Evolutionary conservation across 306 rosid genomes (phyloP).

Genomic region (Mucuna pruriens): DNA sequence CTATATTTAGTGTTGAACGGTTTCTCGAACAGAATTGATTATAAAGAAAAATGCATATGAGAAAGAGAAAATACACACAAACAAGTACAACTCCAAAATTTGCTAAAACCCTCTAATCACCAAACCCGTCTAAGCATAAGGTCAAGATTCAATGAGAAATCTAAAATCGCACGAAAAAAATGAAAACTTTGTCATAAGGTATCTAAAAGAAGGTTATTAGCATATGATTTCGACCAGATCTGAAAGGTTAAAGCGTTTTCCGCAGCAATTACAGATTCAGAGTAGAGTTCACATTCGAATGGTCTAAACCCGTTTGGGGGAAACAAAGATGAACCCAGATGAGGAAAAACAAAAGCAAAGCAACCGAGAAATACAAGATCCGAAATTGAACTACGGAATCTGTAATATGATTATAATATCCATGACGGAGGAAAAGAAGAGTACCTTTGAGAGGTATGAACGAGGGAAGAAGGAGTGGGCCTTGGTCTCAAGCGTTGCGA

Average conservation of each 20-base stretch:
- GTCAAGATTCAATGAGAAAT: neutral
- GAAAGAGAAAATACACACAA: neutral
- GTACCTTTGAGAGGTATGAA: neutral
- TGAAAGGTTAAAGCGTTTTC: neutral
- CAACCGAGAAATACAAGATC: neutral
- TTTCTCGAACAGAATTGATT: neutral
- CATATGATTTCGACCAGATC: constrained; percentile 34
- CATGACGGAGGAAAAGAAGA: neutral
- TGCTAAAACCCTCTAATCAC: neutral
- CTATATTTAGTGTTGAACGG: neutral
- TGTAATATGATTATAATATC: too few species aligned
- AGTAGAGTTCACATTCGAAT: neutral
- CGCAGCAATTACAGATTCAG: neutral
- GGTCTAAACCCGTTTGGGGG: too few species aligned
- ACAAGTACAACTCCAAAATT: neutral
- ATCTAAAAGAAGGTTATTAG: neutral
- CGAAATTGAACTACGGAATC: too few species aligned
- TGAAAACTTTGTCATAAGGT: neutral
- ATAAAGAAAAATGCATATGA: neutral
- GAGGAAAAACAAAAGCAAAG: neutral
- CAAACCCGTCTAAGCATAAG: neutral
- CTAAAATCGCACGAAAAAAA: neutral
- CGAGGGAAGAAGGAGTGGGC: neutral
- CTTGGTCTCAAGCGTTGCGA: neutral
- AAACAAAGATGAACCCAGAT: neutral